Evolutionary conservation across 2,329 filamentous ascomycete genomes (phyloP).

Genomic region (Aspergillus thermomutatus): DNA sequence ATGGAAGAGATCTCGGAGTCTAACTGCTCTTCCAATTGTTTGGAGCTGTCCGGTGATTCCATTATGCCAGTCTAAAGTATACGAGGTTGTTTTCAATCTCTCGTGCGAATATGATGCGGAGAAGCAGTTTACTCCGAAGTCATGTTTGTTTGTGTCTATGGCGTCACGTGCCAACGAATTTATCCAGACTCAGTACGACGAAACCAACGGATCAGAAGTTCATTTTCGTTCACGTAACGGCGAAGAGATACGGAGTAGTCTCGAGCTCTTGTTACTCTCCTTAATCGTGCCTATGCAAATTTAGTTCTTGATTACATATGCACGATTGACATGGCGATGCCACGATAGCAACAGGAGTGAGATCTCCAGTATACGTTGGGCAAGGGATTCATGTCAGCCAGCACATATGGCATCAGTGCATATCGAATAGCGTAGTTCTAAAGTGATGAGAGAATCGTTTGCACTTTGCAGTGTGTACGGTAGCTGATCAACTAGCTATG

Average conservation of each 20-base stretch:
- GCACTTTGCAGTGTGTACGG: no score
- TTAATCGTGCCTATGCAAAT: no score
- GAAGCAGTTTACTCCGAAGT: not conserved
- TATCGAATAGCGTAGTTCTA: no score
- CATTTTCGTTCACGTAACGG: not conserved
- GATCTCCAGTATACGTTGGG: no score
- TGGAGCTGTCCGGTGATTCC: not conserved
- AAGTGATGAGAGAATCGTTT: no score
- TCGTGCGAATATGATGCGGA: not conserved
- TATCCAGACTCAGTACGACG: not conserved
- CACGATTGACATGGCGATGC: not conserved
- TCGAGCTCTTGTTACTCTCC: not conserved
- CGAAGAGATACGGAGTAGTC: not conserved
- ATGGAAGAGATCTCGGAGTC: conserved; percentile 42
- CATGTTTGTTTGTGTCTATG: not conserved
- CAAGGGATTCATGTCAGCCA: no score
- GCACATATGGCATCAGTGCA: no score
- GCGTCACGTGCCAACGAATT: not conserved
- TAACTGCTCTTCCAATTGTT: conserved; percentile 23
- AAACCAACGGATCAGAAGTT: not conserved
- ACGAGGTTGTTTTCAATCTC: no score
- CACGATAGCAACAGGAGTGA: not conserved
- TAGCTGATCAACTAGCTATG: no score
- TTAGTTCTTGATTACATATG: no score
- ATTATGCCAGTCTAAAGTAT: not conserved